Conservation (phyloP, 306 rosid species). For the Vigna trinervia region DNA sequence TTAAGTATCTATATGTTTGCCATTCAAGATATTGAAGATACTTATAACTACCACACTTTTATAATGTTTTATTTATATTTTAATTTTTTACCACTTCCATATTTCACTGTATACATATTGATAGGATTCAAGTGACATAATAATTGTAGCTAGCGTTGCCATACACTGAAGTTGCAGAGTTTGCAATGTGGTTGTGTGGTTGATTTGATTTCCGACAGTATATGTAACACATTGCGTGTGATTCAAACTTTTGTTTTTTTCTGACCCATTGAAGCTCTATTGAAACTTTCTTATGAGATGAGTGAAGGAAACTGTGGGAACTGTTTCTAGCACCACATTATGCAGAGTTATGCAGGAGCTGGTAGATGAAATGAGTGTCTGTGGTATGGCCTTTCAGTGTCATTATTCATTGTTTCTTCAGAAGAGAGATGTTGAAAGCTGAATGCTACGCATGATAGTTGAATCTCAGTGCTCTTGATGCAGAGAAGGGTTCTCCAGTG, state of each 20-base stretch:
- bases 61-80: too few relatives aligned
- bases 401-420: constrained; percentile 54
- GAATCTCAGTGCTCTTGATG: constrained; percentile 23
- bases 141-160: constrained; percentile 12
- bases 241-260: constrained; percentile 35
- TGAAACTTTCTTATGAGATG: constrained; percentile 42
- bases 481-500: constrained; percentile 54
- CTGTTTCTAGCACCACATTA: constrained; percentile 59
- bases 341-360: constrained; percentile 55
- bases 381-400: constrained; percentile 55
- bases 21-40: too few relatives aligned
- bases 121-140: background rate
- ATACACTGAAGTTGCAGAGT: constrained; percentile 33
- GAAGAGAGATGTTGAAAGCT: constrained; percentile 45
- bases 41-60: too few relatives aligned
- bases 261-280: constrained; percentile 32
- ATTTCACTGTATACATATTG: background rate
- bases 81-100: too few relatives aligned
- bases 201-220: constrained; percentile 55
- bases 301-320: constrained; percentile 62
- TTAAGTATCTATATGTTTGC: background rate
- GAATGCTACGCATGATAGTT: constrained; percentile 48
- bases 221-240: constrained; percentile 12
- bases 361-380: constrained; percentile 65
- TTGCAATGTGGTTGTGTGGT: constrained; percentile 60